Conservation (phyloP, 805 yeast genomes). For the Lachancea meyersii region DNA sequence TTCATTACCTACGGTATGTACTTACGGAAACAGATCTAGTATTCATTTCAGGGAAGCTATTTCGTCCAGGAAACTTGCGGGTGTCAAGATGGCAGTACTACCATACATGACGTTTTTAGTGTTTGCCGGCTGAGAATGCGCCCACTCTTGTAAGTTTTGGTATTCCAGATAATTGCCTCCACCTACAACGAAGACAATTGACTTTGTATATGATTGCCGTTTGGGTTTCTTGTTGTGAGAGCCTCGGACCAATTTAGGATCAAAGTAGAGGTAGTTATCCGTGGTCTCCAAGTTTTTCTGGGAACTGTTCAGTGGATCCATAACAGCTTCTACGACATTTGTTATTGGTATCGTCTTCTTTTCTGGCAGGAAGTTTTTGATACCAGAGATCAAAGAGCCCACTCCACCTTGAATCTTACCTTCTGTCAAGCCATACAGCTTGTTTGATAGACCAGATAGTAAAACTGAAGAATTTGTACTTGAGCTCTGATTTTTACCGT, state of each 20-base stretch:
- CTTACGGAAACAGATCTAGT: background rate
- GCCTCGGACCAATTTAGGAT: constrained; percentile 82
- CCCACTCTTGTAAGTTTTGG: constrained; percentile 91
- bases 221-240: constrained; percentile 85
- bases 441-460: constrained; percentile 68
- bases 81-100: constrained; percentile 69
- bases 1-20: background rate
- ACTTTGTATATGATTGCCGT: constrained; percentile 71
- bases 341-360: constrained; percentile 86
- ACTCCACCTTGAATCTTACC: constrained; percentile 84
- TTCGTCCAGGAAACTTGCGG: constrained; percentile 62
- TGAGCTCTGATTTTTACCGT: constrained; percentile 25
- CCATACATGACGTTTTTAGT: constrained; percentile 73
- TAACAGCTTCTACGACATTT: constrained; percentile 80
- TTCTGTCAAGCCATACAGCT: constrained; percentile 72
- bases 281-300: constrained; percentile 63
- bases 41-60: constrained; percentile 44
- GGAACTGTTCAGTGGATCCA: constrained; percentile 70
- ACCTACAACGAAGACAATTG: constrained; percentile 88
- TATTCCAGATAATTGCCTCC: constrained; percentile 95
- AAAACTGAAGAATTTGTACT: constrained; percentile 44
- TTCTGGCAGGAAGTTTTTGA: constrained; percentile 81
- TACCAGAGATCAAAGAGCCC: constrained; percentile 80
- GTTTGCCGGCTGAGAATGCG: constrained; percentile 36
- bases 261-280: constrained; percentile 85